phyloP scores from a whole-genome alignment of 2,329 filamentous ascomycete genomes.

The Akanthomyces muscarius region DNA sequence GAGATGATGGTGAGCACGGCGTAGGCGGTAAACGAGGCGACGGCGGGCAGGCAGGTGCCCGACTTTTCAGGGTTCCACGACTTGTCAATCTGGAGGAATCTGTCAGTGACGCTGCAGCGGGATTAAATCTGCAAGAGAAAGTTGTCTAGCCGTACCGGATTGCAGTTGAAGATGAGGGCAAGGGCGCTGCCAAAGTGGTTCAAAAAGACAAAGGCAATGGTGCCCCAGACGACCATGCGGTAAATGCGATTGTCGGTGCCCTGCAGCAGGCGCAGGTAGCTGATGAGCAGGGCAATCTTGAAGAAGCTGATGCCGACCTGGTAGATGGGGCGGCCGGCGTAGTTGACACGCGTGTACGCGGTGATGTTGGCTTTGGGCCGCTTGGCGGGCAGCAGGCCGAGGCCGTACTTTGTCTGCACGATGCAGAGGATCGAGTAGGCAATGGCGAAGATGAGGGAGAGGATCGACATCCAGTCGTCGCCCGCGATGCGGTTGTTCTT shows the following conservation, averaged over 20 bases:
- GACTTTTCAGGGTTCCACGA: slow-evolving; percentile 40
- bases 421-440: slow-evolving; percentile 49
- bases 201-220: slow-evolving; percentile 40
- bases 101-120: not conserved
- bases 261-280: slow-evolving; percentile 47
- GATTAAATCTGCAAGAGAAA: not conserved
- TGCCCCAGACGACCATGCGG: slow-evolving; percentile 40
- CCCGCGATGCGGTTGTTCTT: slow-evolving; percentile 40
- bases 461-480: slow-evolving; percentile 43
- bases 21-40: slow-evolving; percentile 48
- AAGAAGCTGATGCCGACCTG: slow-evolving; percentile 53
- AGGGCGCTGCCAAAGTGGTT: slow-evolving; percentile 47
- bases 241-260: slow-evolving; percentile 44
- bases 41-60: slow-evolving; percentile 44
- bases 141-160: slow-evolving; percentile 33
- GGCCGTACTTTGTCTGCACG: slow-evolving; percentile 49
- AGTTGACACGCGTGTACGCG: slow-evolving; percentile 48
- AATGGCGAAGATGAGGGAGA: slow-evolving; percentile 43
- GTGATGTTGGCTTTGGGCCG: slow-evolving; percentile 42
- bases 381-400: slow-evolving; percentile 43
- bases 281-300: slow-evolving; percentile 51
- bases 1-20: slow-evolving; percentile 49
- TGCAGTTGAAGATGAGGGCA: slow-evolving; percentile 47
- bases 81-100: slow-evolving; percentile 31
- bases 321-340: slow-evolving; percentile 50